These are phyloP conservation scores for Plectosphaerella sp. DNA, from an alignment of 2,329 filamentous ascomycete species.

Conservation along the genomic window DNA sequence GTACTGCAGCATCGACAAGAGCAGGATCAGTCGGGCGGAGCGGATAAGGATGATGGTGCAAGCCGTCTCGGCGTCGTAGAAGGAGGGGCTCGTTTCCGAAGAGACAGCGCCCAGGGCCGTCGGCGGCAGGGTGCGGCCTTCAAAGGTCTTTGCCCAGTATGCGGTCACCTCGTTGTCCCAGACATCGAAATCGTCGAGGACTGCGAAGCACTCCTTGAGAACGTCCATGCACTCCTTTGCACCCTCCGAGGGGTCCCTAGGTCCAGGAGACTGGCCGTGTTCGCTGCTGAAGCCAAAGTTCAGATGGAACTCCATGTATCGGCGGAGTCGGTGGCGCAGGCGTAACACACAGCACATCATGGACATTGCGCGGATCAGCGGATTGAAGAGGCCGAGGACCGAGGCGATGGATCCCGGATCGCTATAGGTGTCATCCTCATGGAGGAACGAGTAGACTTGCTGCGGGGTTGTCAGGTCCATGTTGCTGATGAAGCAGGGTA, in stretches of 20 bases:
- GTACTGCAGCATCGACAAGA: slow-evolving; percentile 22
- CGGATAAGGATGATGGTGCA: slow-evolving; percentile 26
- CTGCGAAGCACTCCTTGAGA: slow-evolving; percentile 19
- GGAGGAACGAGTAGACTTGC: slow-evolving; percentile 27
- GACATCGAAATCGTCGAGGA: slow-evolving; percentile 20
- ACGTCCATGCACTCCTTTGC: too few relatives aligned
- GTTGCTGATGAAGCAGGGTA: not conserved
- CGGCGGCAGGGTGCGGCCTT: slow-evolving; percentile 20
- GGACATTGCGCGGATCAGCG: slow-evolving; percentile 21
- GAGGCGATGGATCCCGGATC: slow-evolving; percentile 23
- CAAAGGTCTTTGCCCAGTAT: slow-evolving; percentile 25
- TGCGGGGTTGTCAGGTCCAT: slow-evolving; percentile 5
- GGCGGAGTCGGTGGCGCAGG: too few relatives aligned
- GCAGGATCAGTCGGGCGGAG: slow-evolving; percentile 22
- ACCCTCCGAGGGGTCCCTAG: too few relatives aligned
- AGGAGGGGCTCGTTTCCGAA: slow-evolving; percentile 3
- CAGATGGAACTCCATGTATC: too few relatives aligned
- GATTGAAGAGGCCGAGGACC: slow-evolving; percentile 21
- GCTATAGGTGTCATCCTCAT: slow-evolving; percentile 22
- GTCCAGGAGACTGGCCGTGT: too few relatives aligned
- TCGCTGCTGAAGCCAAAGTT: too few relatives aligned
- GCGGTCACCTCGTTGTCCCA: slow-evolving; percentile 24
- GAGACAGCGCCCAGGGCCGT: slow-evolving; percentile 19
- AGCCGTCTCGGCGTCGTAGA: slow-evolving; percentile 24
- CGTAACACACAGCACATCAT: slow-evolving; percentile 17